These are phyloP conservation scores for Malassezia furfur DNA, from an alignment of 1,284 basidiomycete species.

Conservation along the genomic window DNA sequence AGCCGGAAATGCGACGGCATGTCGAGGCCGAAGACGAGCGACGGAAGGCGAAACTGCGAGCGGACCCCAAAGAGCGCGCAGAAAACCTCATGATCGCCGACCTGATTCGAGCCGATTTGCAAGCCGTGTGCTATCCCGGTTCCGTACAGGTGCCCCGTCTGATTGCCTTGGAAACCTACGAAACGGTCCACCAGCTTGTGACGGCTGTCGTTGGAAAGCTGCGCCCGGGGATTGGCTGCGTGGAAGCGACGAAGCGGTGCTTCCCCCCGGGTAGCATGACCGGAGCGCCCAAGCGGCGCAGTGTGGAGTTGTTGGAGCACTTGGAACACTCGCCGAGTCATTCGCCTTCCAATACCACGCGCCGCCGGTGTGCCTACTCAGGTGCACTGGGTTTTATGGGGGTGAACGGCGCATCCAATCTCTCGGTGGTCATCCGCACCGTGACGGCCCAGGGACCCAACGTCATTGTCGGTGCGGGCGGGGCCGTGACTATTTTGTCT, in stretches of 20 bases:
- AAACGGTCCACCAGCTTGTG: constrained; percentile 91
- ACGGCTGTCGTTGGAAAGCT: constrained; percentile 65
- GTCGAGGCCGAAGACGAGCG: constrained; percentile 45
- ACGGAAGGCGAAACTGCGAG: constrained; percentile 54
- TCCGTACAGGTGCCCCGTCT: constrained; percentile 74
- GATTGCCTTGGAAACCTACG: constrained; percentile 80
- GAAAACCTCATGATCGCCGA: constrained; percentile 99
- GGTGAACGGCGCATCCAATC: constrained; percentile 76
- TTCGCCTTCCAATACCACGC: constrained; percentile 1
- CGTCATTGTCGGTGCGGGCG: constrained; percentile 69
- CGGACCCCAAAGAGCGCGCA: constrained; percentile 81
- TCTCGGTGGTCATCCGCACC: constrained; percentile 91
- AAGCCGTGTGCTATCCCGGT: constrained; percentile 60
- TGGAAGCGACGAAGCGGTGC: constrained; percentile 67
- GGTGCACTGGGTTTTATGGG: constrained; percentile 75
- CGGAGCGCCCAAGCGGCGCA: constrained; percentile 88
- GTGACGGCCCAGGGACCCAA: constrained; percentile 65
- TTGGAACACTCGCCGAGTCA: constrained; percentile 55
- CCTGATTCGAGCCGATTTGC: constrained; percentile 83
- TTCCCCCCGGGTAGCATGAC: constrained; percentile 76
- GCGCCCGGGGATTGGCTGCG: constrained; percentile 51
- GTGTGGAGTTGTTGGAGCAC: constrained; percentile 74
- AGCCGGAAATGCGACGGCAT: constrained; percentile 21
- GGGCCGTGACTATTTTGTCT: constrained; percentile 88
- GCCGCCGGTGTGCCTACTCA: constrained; percentile 69